Base-by-base conservation (phyloP, 148 eudicot genomes). In the Tetragonia tetragonoides region DNA sequence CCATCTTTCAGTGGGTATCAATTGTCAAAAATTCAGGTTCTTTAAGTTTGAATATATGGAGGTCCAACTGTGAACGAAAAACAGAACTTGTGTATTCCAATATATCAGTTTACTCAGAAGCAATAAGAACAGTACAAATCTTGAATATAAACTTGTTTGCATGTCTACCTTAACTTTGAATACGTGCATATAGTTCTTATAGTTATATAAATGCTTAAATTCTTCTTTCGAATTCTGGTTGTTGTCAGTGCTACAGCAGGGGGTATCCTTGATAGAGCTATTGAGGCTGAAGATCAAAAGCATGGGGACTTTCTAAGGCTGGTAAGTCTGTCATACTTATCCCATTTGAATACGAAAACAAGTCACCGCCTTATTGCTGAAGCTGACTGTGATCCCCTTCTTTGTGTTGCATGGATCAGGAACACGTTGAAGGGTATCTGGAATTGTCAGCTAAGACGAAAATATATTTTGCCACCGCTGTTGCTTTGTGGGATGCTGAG, bases 341-440 rank as follows among this genome's bases (percentile, higher is more conserved):
- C 66, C 7, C 5, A 2, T 60, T 28, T 60, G 9, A 56, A 51
- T 11, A 57, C 21, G 18, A 16, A 17, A 57, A 18, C 62, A 57
- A 21, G n/a, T 56, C n/a, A 1, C 47, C 28, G 28, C 42, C 63
- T 41, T n/a, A 41, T 4, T 41, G 21, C 42, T 66, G 75, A 40
- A 56, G 60, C 78, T 80, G 23, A 81, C 70, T 63, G 14, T 57
- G 75, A 51, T 75, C 39, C 23, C 41, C 53, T 70, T 72, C 20
- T 60, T 9, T 64, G 18, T 34, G 18, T 85, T 15, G 40, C 77
- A 61, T 68, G 49, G 74, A 66, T 42, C 82, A 91, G 96, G 86
- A 90, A 77, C 97, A 92, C 79, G 94, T 92, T 66, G 97, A 92
- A 83, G 97, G 97, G 15, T 92, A 92, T 85, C 92, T 92, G 63